These are phyloP conservation scores for Colletotrichum tofieldiae DNA, from an alignment of 2,329 filamentous ascomycete species.

Conservation along the genomic window DNA sequence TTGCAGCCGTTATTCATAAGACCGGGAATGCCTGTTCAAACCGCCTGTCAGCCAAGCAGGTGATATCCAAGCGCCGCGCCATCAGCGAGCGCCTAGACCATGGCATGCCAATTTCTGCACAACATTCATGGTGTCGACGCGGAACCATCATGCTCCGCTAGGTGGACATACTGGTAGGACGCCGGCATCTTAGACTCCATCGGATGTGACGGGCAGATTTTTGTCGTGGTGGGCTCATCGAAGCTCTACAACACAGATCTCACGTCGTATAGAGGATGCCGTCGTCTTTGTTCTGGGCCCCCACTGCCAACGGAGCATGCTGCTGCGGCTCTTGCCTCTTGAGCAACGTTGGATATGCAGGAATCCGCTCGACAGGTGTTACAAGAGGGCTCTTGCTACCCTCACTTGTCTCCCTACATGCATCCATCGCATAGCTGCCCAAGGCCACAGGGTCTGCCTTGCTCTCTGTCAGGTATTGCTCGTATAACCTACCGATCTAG, in stretches of 20 bases:
- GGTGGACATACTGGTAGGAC: no score
- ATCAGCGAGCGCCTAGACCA: neutral
- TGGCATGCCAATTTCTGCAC: neutral
- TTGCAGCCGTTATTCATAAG: neutral
- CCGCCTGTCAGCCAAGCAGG: neutral
- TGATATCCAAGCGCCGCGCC: neutral
- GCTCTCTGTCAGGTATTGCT: neutral
- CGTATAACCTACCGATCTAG: constrained; percentile 2
- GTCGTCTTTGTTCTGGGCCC: constrained; percentile 5
- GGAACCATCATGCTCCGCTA: neutral
- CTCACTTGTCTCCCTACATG: neutral
- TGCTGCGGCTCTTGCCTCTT: neutral
- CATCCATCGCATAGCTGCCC: neutral
- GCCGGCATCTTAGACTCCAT: neutral
- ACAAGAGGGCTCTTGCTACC: constrained; percentile 1
- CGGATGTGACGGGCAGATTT: neutral
- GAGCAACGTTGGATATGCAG: constrained; percentile 10
- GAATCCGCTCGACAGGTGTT: neutral
- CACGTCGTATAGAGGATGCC: constrained; percentile 7
- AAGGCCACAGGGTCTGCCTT: constrained; percentile 13
- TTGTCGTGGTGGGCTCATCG: neutral
- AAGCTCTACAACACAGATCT: neutral
- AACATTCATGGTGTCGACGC: neutral
- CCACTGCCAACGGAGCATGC: neutral
- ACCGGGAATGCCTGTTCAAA: neutral